A percentile compares a stretch with the other conserved stretches of the same genome.
Evolutionary conservation across 148 eudicot species (phyloP).

Genomic region (Vaccinium darrowii): DNA sequence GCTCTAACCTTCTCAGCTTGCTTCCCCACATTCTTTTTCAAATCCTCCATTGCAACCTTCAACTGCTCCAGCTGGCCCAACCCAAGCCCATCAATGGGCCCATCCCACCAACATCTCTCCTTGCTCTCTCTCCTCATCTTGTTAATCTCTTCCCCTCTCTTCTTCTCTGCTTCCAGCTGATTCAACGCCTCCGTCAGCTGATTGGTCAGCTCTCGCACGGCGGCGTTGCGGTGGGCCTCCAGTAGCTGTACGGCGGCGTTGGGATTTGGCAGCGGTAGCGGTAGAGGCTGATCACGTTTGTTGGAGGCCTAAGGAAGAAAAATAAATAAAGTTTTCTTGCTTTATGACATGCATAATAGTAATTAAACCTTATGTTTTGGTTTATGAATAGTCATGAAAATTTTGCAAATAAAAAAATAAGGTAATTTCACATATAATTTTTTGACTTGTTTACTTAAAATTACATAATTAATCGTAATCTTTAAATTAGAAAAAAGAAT

Average conservation of each 20-base stretch:
- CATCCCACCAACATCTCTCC: slow-evolving; percentile 9
- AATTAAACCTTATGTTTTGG: background rate
- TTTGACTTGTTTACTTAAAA: too few species aligned
- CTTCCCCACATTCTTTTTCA: background rate
- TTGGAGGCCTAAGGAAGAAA: background rate
- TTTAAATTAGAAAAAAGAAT: too few species aligned
- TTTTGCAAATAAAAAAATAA: too few species aligned
- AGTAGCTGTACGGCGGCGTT: background rate
- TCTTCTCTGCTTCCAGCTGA: background rate
- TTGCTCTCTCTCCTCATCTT: slow-evolving; percentile 4
- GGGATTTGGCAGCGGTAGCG: background rate
- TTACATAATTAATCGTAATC: too few species aligned
- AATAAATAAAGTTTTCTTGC: background rate
- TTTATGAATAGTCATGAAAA: too few species aligned
- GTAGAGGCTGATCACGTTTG: background rate
- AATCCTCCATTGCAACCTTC: background rate
- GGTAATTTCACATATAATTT: too few species aligned
- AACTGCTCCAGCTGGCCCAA: background rate
- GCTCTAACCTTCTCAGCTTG: background rate
- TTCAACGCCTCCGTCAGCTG: background rate
- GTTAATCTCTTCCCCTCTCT: background rate
- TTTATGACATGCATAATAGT: background rate
- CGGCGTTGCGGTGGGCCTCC: background rate
- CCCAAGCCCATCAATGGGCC: background rate
- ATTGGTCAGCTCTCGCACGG: background rate